phyloP scores from a whole-genome alignment of 495 filamentous ascomycete species.

The Penicillium riverlandense region DNA sequence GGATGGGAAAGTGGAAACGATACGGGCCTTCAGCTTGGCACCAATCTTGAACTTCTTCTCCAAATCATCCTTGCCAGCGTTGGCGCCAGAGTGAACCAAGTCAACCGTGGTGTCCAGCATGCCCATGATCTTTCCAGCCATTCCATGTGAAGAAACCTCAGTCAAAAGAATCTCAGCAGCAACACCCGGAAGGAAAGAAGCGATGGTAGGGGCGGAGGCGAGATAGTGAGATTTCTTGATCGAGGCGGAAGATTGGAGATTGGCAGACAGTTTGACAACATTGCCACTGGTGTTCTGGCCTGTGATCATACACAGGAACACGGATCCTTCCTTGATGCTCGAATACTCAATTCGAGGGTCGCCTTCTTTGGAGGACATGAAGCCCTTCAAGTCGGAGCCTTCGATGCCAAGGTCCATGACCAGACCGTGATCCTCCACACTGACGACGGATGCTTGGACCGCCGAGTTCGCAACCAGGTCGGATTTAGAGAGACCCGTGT shows the following conservation, averaged over 20 bases:
- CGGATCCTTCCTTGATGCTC: slow-evolving; percentile 67
- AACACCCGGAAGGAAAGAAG: slow-evolving; percentile 83
- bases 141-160: slow-evolving; percentile 52
- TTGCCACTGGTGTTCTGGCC: slow-evolving; percentile 71
- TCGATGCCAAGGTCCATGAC: slow-evolving; percentile 85
- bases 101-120: slow-evolving; percentile 84
- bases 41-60: slow-evolving; percentile 71
- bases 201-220: slow-evolving; percentile 72
- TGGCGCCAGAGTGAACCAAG: slow-evolving; percentile 73
- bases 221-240: slow-evolving; percentile 66
- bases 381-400: slow-evolving; percentile 61
- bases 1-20: slow-evolving; percentile 76
- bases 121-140: slow-evolving; percentile 87
- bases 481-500: slow-evolving; percentile 60
- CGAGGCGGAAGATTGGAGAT: slow-evolving; percentile 56
- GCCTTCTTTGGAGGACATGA: slow-evolving; percentile 84
- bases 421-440: slow-evolving; percentile 90
- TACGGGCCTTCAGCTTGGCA: slow-evolving; percentile 74
- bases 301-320: slow-evolving; percentile 75
- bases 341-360: slow-evolving; percentile 49
- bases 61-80: slow-evolving; percentile 55
- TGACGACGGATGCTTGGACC: slow-evolving; percentile 79
- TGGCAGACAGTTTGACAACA: slow-evolving; percentile 78
- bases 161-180: slow-evolving; percentile 80
- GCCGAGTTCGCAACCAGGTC: slow-evolving; percentile 65